Evolutionary conservation across 202 grass and related monocot genomes (phyloP).

Genomic region (Hordeum pubiflorum): DNA sequence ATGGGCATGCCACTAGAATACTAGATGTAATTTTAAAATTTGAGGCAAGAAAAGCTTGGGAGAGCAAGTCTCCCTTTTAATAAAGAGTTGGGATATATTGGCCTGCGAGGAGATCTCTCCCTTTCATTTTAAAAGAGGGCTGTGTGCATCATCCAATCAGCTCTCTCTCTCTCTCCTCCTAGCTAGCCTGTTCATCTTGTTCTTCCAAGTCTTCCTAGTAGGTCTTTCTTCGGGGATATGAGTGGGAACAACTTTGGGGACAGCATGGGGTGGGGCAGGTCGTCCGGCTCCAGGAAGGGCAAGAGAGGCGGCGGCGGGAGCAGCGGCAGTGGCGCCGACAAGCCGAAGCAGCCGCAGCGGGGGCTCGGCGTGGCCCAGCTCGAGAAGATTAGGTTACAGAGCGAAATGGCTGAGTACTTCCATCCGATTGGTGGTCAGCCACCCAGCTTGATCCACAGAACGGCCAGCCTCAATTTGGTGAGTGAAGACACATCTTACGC

Average conservation of each 20-base stretch:
- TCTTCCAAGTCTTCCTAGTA: conserved; percentile 31
- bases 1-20: conserved; percentile 28
- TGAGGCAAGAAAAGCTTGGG: conserved; percentile 41
- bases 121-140: conserved; percentile 58
- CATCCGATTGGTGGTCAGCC: conserved; percentile 39
- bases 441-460: conserved; percentile 44
- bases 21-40: conserved; percentile 27
- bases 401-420: conserved; percentile 65
- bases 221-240: conserved; percentile 37
- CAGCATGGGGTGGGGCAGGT: conserved; percentile 49
- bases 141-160: conserved; percentile 27
- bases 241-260: conserved; percentile 60
- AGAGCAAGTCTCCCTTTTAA: conserved; percentile 43
- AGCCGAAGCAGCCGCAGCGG: conserved; percentile 76
- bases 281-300: conserved; percentile 48
- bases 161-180: conserved; percentile 15
- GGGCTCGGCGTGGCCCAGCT: conserved; percentile 81
- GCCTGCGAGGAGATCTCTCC: conserved; percentile 46
- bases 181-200: conserved; percentile 33
- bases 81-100: conserved; percentile 38
- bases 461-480: conserved; percentile 50
- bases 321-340: conserved; percentile 26
- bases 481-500: neutral
- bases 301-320: conserved; percentile 40
- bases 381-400: conserved; percentile 83